Conservation (phyloP, 768 basidiomycete genomes). For the Mycena galericulata region DNA sequence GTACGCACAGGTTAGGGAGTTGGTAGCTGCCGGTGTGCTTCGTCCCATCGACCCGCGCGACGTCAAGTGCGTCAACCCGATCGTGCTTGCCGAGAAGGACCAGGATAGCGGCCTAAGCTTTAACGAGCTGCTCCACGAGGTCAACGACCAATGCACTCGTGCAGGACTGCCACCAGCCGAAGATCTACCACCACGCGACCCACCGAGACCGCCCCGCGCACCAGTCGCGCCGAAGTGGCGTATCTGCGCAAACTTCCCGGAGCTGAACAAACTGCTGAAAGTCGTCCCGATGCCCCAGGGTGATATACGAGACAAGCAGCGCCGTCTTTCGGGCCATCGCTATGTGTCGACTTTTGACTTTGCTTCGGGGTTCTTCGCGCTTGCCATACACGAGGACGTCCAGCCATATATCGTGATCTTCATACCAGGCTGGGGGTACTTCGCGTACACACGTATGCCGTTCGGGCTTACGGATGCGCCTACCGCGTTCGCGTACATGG, state of each 20-base stretch:
- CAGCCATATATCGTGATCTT: conserved; percentile 50
- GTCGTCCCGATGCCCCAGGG: conserved; percentile 48
- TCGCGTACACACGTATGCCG: conserved; percentile 39
- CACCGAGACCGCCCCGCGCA: background rate
- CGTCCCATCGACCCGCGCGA: conserved; percentile 38
- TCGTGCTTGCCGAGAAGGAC: conserved; percentile 50
- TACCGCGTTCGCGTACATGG: conserved; percentile 46
- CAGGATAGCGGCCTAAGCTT: conserved; percentile 32
- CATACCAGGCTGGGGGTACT: conserved; percentile 50
- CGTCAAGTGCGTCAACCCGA: conserved; percentile 49
- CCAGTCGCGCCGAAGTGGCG: conserved; percentile 44
- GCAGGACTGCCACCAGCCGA: conserved; percentile 37
- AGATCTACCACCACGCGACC: conserved; percentile 36
- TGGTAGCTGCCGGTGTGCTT: conserved; percentile 49
- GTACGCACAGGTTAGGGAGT: conserved; percentile 46
- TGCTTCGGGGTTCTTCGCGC: conserved; percentile 49
- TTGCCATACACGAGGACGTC: conserved; percentile 28
- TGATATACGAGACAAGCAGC: conserved; percentile 53
- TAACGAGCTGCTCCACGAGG: conserved; percentile 46
- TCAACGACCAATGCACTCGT: conserved; percentile 48
- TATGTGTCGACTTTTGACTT: conserved; percentile 52
- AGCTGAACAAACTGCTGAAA: conserved; percentile 46
- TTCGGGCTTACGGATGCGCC: conserved; percentile 48
- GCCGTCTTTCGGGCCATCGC: conserved; percentile 46
- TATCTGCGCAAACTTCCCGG: conserved; percentile 51